Base-by-base conservation (phyloP, 1,284 basidiomycete genomes). In the Cryptococcus sp. region DNA sequence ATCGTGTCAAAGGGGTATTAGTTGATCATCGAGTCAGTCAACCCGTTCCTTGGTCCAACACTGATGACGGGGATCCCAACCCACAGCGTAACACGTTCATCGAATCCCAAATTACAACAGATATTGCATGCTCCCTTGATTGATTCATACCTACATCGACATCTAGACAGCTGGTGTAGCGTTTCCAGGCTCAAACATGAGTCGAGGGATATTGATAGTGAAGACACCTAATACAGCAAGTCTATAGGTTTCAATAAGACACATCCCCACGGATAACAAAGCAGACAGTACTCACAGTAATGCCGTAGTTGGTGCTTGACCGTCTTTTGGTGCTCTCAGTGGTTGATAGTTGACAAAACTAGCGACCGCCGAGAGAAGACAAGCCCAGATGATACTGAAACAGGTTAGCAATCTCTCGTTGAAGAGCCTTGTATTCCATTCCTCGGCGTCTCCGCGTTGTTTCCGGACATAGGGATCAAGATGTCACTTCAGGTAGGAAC, bases 151-250 rank as follows among this genome's bases (percentile, higher is more conserved):
- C 23, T 23, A 23, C 23, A 23, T 1, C 23, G 1, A 23, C 23
- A 2, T 2, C 23, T 23, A 23, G 23, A 23, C 23, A 23, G 23
- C 23, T 23, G 23, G 23, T 23, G 23, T 23, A 23, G 23, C 23
- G 23, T 23, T 23, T 11, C 11, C 30, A 46, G 31, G 44, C 10
- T 11, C 13, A 30, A 53, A 15, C 57, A 73, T 66, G 49, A 71
- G 56, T 58, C 68, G 68, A 5, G 71, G 72, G 44, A 73, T 46
- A 46, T 64, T 62, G 34, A 63, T 63, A 23, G 71, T 64, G 35
- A 70, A 41, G 36, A 75, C 59, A 48, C 73, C 73, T 13, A 70
- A 68, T 32, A 70, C 43, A 15, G 63, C 70, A 67, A 74, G 69
- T 2, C 73, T 74, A 55, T 2, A 4, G 23, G n/a, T n/a, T 52